These are phyloP conservation scores for Aspergillus sp. DNA, from an alignment of 2,329 filamentous ascomycete species.

Conservation along the genomic window DNA sequence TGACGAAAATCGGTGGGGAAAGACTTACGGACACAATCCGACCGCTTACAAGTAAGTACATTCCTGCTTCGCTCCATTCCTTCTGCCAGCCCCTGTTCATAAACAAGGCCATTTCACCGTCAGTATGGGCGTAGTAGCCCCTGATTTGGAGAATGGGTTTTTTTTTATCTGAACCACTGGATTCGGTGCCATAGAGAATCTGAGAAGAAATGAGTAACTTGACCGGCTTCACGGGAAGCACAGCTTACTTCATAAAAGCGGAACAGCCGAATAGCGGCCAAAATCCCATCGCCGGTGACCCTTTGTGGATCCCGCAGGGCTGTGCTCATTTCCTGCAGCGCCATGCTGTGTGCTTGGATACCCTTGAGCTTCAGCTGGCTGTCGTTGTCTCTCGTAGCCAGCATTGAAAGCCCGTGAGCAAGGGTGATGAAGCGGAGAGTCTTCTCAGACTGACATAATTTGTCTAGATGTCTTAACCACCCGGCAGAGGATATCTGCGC, in stretches of 20 bases:
- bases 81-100: slow-evolving; percentile 3
- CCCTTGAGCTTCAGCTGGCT: slow-evolving; percentile 4
- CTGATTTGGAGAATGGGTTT: background rate
- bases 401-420: slow-evolving; percentile 6
- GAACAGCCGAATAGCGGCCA: slow-evolving; percentile 6
- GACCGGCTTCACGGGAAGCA: background rate
- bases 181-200: slow-evolving; percentile 3
- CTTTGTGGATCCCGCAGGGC: slow-evolving; percentile 7
- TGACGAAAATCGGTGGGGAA: background rate
- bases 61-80: slow-evolving; percentile 4
- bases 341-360: slow-evolving; percentile 3
- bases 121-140: slow-evolving; percentile 8
- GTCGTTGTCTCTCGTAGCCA: slow-evolving; percentile 5
- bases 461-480: slow-evolving; percentile 3
- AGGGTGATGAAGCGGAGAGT: background rate
- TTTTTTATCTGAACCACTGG: background rate
- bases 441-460: slow-evolving; percentile 1
- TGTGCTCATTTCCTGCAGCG: slow-evolving; percentile 2
- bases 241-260: slow-evolving; percentile 5
- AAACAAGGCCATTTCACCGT: slow-evolving; percentile 10
- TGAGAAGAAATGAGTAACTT: background rate
- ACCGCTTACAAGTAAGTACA: slow-evolving; percentile 5
- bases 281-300: background rate
- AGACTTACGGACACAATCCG: slow-evolving; percentile 7
- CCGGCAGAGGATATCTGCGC: slow-evolving; percentile 5